Conservation (phyloP, 441 rosid species). For the Hura crepitans region DNA sequence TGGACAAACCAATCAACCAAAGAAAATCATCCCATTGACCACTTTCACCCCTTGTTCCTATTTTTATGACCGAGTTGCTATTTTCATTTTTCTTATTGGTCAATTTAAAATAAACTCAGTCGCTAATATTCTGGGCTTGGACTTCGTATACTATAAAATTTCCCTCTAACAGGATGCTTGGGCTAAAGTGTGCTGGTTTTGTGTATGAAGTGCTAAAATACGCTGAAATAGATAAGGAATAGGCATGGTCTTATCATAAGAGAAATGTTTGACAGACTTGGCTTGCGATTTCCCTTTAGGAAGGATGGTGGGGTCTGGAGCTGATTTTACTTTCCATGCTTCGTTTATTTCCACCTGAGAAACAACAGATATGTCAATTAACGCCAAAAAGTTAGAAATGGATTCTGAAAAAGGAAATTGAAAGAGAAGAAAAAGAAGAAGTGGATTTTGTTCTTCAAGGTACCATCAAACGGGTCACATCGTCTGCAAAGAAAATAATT, state of each 20-base stretch:
- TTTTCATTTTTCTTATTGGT: background rate
- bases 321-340: slow-evolving; percentile 68
- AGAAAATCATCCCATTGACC: background rate
- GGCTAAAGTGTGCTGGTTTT: background rate
- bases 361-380: slow-evolving; percentile 23
- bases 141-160: no score
- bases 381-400: background rate
- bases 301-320: no score
- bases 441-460: slow-evolving; percentile 37
- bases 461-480: slow-evolving; percentile 82
- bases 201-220: slow-evolving; percentile 2
- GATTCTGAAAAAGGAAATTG: background rate
- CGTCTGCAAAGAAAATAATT: slow-evolving; percentile 56
- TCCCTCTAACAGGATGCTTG: background rate
- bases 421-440: background rate
- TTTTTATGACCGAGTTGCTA: no score
- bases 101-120: background rate
- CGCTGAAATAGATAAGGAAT: background rate
- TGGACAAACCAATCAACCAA: background rate
- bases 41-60: background rate
- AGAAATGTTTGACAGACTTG: slow-evolving; percentile 39
- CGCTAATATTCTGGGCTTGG: background rate
- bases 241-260: background rate
- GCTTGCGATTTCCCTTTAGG: slow-evolving; percentile 72
- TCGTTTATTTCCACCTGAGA: slow-evolving; percentile 60